Base-by-base conservation (phyloP, 306 rosid genomes). In the Corylus heterophylla region DNA sequence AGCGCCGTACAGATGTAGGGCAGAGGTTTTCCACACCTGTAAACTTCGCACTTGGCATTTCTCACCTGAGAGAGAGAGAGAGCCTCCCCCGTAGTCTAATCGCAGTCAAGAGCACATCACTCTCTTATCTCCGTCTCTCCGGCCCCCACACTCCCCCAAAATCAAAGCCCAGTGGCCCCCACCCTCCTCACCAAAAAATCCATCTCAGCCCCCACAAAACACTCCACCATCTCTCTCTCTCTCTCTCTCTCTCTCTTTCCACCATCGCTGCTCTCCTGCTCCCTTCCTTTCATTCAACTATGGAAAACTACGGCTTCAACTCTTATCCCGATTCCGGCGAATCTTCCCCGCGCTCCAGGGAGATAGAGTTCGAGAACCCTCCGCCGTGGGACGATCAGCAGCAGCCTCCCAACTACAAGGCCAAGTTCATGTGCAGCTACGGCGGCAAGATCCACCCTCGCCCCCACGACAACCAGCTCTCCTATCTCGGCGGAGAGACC, bases 361-460 rank as follows among this genome's bases (percentile, higher is more conserved):
- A 95, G 69, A 88, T 92, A 59, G 98, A 95, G 0, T 95, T 89
- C 80, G 98, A 95, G 31, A 95, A 89, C 62, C 91, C 97, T 0
- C 92, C 97, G 14, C 94, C 97, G 4, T 92, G 97, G 98, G 97
- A 95, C 42, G 95, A 93, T 2, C 89, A 88, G 67, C 89, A 86
- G 44, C 90, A 63, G 2, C 79, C 73, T 0, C 88, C 85, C 2
- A 90, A 71, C 78, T 92, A 92, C 87, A 91, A 89, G 74, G 94
- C 81, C 47, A 95, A 92, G 76, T 89, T 95, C 85, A 92, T 95
- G 96, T 95, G 96, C 76, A 91, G 97, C 86, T 95, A 95, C 58
- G 96, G 97, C 68, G 98, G 98, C 3, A 95, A 95, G 88, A 95
- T 95, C 91, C 94, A 89, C 25, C 98, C 98, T 2, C 97, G 98